These are phyloP conservation scores for Caloboletus firmus DNA, from an alignment of 1,284 basidiomycete species.

Conservation along the genomic window DNA sequence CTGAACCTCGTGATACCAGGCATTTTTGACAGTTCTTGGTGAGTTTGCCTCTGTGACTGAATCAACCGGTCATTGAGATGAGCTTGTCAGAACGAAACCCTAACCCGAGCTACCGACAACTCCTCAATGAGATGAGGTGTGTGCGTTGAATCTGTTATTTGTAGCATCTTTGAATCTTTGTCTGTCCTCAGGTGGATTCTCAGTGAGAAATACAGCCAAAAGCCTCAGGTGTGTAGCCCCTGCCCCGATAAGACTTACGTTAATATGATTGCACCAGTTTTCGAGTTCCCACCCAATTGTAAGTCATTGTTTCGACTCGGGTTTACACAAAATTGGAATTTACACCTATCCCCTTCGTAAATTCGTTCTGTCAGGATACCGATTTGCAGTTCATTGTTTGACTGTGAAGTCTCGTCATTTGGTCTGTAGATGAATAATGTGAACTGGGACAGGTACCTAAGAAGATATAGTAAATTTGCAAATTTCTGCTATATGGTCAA, in stretches of 20 bases:
- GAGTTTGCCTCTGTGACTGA: slow-evolving; percentile 18
- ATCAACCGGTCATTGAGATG: slow-evolving; percentile 9
- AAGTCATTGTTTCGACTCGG: slow-evolving; percentile 23
- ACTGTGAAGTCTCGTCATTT: not conserved
- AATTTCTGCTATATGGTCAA: not conserved
- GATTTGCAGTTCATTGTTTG: slow-evolving; percentile 32
- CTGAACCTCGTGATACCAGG: slow-evolving; percentile 46
- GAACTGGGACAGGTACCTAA: too few relatives aligned
- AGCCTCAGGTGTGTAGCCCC: slow-evolving; percentile 62
- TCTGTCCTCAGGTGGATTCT: slow-evolving; percentile 50
- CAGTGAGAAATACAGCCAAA: slow-evolving; percentile 75
- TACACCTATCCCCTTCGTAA: not conserved
- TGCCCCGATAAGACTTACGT: not conserved
- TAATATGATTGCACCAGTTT: slow-evolving; percentile 42
- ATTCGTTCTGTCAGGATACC: slow-evolving; percentile 25
- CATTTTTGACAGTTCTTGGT: slow-evolving; percentile 70
- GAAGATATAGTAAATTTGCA: not conserved
- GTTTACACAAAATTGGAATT: not conserved
- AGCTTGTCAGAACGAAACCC: slow-evolving; percentile 51
- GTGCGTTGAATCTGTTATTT: slow-evolving; percentile 2
- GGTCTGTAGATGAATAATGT: not conserved
- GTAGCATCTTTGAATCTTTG: not conserved
- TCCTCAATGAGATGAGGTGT: slow-evolving; percentile 70
- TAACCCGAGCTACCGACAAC: slow-evolving; percentile 78
- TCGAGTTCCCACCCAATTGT: slow-evolving; percentile 80